Evolutionary conservation across 306 rosid genomes (phyloP), one percentile per base, ranked within the genome.

Genomic region (Lotus japonicus): DNA sequence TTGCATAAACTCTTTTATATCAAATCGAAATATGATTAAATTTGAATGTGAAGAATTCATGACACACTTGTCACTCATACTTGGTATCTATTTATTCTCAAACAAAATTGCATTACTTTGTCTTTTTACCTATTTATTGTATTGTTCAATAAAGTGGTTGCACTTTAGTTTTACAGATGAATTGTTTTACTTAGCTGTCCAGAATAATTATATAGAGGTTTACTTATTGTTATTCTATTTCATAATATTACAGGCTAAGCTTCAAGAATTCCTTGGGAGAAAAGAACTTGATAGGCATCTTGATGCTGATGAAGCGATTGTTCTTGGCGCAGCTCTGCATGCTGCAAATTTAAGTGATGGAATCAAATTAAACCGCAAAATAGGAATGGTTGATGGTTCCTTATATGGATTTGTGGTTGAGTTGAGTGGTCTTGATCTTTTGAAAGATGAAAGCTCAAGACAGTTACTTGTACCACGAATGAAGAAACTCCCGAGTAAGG

Each of bases 271-370:
- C 75, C 87, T 94, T 70, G 97, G 99, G 70, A 84, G 92, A 85
- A 88, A 87, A 64, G 89, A 90, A 78, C 82, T 94, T 77, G 99
- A 88, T 72, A 88, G 84, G 84, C 99, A 94, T 87, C 94, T 94
- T 73, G 99, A 94, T 77, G 90, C 99, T 23, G 99, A 94, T 84
- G 99, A 94, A 80, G 99, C 99, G 63, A 84, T 81, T 55, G 97
- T 88, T 72, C 97, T 94, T 26, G 99, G 99, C 49, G 86, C 99
- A 42, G 77, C 97, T 46, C 83, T 94, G 55, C 88, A 90, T 65
- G 99, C 99, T 43, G 97, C 97, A 42, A 94, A 94, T 81, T 57
- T 94, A 85, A 94, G 99, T 58, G 99, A 94, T 80, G 99, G 99
- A 66, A 94, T 94, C 79, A 94, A 94, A 78, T 82, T 94, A 84